Evolutionary conservation across 169 alveolate species (phyloP).

Genomic region (Cryptosporidium sp.): DNA sequence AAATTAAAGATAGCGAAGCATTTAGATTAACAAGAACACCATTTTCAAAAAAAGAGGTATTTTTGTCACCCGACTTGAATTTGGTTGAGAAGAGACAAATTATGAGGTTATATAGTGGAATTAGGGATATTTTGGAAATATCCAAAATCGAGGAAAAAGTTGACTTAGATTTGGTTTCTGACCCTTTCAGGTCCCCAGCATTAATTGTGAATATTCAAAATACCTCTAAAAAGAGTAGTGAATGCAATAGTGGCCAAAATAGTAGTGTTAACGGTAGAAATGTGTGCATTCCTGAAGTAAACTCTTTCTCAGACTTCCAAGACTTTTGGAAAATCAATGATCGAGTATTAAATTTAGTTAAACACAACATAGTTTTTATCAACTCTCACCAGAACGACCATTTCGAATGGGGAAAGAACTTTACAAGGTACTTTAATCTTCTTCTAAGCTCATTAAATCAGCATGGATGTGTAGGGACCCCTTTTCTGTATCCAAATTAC

Average conservation of each 20-base stretch:
- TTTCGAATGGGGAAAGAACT: conserved; percentile 22
- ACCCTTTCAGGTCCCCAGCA: conserved; percentile 73
- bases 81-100: conserved; percentile 45
- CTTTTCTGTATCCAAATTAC: conserved; percentile 54
- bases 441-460: conserved; percentile 59
- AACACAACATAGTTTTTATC: background rate
- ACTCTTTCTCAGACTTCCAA: conserved; percentile 42
- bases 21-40: conserved; percentile 21
- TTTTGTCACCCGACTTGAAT: conserved; percentile 34
- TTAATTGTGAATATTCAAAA: background rate
- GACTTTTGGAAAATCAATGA: conserved; percentile 53
- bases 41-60: conserved; percentile 45
- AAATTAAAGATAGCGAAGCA: background rate
- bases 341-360: background rate
- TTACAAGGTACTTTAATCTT: conserved; percentile 19
- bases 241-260: background rate
- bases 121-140: conserved; percentile 35
- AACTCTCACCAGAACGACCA: background rate
- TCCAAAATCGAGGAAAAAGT: conserved; percentile 16
- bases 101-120: conserved; percentile 44
- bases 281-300: background rate
- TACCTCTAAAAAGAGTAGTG: background rate
- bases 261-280: background rate
- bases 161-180: conserved; percentile 42
- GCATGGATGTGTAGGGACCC: conserved; percentile 70